A percentile compares a stretch with the other conserved stretches of the same genome.
phyloP scores from a whole-genome alignment of 768 basidiomycete genomes.

The Termitomyces sp. region DNA sequence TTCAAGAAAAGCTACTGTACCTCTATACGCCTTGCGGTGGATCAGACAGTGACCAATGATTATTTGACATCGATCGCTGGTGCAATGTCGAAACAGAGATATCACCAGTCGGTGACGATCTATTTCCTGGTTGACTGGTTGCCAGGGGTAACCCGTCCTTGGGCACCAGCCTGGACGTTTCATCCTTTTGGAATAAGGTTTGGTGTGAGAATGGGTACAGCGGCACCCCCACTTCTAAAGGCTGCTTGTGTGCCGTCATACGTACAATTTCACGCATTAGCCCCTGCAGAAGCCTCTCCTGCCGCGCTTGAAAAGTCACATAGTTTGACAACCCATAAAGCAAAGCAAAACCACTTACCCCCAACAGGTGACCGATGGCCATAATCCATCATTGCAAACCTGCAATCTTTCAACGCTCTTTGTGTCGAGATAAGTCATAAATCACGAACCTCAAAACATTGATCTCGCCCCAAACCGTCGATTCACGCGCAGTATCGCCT shows the following conservation, averaged over 20 bases:
- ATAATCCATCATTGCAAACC: conserved; percentile 81
- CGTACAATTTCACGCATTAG: conserved; percentile 82
- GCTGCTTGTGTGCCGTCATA: conserved; percentile 75
- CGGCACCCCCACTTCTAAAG: conserved; percentile 74
- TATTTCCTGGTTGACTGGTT: conserved; percentile 27
- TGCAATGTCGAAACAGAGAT: conserved; percentile 8
- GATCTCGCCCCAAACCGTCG: conserved; percentile 83
- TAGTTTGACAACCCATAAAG: conserved; percentile 2
- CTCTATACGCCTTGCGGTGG: conserved; percentile 13
- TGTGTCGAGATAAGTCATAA: not conserved
- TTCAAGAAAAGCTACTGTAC: not conserved
- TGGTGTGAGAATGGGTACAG: conserved; percentile 77
- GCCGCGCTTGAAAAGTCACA: conserved; percentile 50
- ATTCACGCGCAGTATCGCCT: conserved; percentile 67
- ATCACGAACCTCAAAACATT: conserved; percentile 64
- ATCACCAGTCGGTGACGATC: conserved; percentile 12
- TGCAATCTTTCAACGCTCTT: conserved; percentile 19
- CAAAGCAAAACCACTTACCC: conserved; percentile 40
- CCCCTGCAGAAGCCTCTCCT: conserved; percentile 76
- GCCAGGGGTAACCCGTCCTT: conserved; percentile 35
- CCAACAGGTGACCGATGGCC: conserved; percentile 78
- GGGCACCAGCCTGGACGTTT: conserved; percentile 21
- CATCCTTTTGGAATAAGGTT: conserved; percentile 51
- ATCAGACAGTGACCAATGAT: conserved; percentile 19
- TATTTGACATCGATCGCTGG: conserved; percentile 7